Evolutionary conservation across 176 grass and related monocot species (phyloP).

Genomic region (Alopecurus myosuroides): DNA sequence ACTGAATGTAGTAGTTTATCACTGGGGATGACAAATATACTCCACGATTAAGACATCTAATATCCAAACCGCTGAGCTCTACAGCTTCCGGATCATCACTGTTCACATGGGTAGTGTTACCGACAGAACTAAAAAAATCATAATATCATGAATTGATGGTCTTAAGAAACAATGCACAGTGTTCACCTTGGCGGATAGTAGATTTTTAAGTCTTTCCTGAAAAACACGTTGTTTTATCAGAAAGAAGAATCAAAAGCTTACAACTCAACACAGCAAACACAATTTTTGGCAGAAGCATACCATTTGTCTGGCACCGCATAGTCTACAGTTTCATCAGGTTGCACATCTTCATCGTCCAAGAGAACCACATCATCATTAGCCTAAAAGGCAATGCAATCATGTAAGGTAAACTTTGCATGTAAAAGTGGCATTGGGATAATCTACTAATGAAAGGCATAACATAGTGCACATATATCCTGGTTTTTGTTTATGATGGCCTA

Average conservation of each 20-base stretch:
- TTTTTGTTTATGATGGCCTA: not conserved
- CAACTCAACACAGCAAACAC: not conserved
- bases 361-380: slow-evolving; percentile 57
- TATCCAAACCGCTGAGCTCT: slow-evolving; percentile 57
- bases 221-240: slow-evolving; percentile 25
- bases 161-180: slow-evolving; percentile 15
- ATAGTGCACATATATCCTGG: not conserved
- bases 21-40: slow-evolving; percentile 71
- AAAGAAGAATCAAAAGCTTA: slow-evolving; percentile 3
- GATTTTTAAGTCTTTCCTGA: slow-evolving; percentile 60
- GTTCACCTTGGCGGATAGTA: slow-evolving; percentile 84
- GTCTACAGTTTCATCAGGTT: slow-evolving; percentile 28
- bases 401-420: slow-evolving; percentile 21
- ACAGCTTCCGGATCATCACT: slow-evolving; percentile 73
- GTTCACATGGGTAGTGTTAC: slow-evolving; percentile 33
- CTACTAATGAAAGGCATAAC: not conserved
- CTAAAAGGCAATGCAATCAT: slow-evolving; percentile 11
- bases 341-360: slow-evolving; percentile 68
- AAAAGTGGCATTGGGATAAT: slow-evolving; percentile 15
- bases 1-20: slow-evolving; percentile 90
- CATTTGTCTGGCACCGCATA: slow-evolving; percentile 13
- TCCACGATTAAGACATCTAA: slow-evolving; percentile 62
- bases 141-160: not conserved
- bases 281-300: slow-evolving; percentile 28
- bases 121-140: slow-evolving; percentile 8